Evolutionary conservation across 441 rosid species (phyloP), one percentile per base, ranked within the genome.

Genomic region (Pelargonium myrrhifolium): DNA sequence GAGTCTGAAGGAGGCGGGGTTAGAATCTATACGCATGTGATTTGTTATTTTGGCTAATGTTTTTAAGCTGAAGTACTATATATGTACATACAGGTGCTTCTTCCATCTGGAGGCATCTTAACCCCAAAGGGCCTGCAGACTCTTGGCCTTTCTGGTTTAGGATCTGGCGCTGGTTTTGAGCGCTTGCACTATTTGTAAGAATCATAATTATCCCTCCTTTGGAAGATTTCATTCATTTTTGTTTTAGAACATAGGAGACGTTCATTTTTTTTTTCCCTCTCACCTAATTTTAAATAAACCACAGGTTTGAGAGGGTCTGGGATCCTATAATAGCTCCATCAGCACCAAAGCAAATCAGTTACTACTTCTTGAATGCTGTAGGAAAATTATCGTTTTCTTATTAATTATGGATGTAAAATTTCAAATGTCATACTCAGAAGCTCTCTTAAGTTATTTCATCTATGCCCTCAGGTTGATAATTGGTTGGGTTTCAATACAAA

Each of bases 291-390:
- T 22, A 22, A 17, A 49, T 26, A 59, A 51, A 69, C 24, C 69
- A 37, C 64, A 93, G 99, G 89, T 74, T 93, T 75, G 96, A 94
- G 85, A 88, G 88, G 75, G 92, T 79, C 15, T 94, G 99, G 97
- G 97, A 94, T 86, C 97, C 99, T 40, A 59, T 80, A 22, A 71
- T 91, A 78, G 89, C 89, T 76, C 84, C 89, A 12, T 93, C 88
- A 77, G 78, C 91, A 64, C 82, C 77, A 59, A 94, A 91, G 78
- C 68, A 53, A 71, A 80, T 94, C 18, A 88, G 93, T 79, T 76
- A 72, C 63, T 80, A 78, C 84, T 93, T 91, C 81, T 76, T 91
- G 79, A 89, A 83, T 68, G 84, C 92, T 66, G 96, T 91, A 87
- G 84, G 90, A 67, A 64, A 65, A 24, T 49, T 37, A 9, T 4